Evolutionary conservation across 495 filamentous ascomycete species (phyloP).

Genomic region (Antarctomyces pellizariae): DNA sequence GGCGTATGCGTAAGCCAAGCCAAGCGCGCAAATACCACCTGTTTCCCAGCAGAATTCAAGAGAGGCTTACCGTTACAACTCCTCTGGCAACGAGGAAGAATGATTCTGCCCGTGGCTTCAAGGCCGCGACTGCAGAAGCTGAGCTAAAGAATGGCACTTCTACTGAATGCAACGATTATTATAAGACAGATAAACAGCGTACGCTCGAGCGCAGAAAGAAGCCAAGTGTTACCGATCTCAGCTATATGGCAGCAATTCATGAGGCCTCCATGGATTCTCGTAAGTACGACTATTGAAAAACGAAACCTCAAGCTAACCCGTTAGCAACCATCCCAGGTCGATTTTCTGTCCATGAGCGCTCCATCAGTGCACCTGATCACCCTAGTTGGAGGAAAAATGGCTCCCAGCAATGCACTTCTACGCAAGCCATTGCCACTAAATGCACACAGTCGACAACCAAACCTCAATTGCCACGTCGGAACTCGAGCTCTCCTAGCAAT

Average conservation of each 20-base stretch:
- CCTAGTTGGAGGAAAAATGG: constrained; percentile 11
- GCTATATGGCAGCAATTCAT: constrained; percentile 42
- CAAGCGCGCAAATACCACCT: constrained; percentile 24
- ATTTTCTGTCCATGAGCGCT: constrained; percentile 40
- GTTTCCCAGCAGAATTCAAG: constrained; percentile 25
- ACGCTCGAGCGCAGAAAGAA: constrained; percentile 31
- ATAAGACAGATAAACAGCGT: constrained; percentile 20
- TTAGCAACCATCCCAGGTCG: constrained; percentile 52
- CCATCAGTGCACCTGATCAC: constrained; percentile 35
- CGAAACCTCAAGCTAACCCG: constrained; percentile 13
- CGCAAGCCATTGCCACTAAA: constrained; percentile 8
- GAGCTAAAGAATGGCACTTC: constrained; percentile 23
- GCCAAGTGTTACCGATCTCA: constrained; percentile 37
- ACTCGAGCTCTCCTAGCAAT: too few species aligned
- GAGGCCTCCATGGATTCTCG: constrained; percentile 50
- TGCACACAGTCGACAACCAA: too few species aligned
- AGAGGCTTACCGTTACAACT: constrained; percentile 11
- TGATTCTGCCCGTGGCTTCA: constrained; percentile 26
- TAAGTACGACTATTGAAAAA: constrained; percentile 20
- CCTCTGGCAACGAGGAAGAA: constrained; percentile 16
- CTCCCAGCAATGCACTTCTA: constrained; percentile 11
- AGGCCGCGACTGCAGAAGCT: constrained; percentile 16
- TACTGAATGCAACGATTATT: constrained; percentile 10
- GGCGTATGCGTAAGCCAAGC: constrained; percentile 28
- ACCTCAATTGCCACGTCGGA: too few species aligned